Percentiles rank a stretch among this genome's conserved stretches.
Evolutionary conservation across 2,329 filamentous ascomycete genomes (phyloP).

Genomic region (Botrytis byssoidea): DNA sequence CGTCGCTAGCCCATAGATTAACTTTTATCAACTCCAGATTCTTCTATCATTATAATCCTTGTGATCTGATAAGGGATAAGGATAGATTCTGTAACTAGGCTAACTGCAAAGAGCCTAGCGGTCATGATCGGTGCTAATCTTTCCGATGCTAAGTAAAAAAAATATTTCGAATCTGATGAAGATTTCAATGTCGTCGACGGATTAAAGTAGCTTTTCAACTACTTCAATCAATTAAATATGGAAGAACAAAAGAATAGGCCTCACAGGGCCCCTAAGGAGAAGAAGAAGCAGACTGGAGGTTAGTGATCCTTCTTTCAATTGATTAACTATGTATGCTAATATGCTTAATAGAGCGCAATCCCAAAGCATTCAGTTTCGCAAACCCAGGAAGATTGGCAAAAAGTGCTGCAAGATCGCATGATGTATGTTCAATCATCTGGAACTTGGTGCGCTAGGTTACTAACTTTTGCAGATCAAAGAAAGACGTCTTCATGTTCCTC

Average conservation of each 20-base stretch:
- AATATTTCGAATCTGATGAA: constrained; percentile 8
- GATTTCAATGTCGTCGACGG: constrained; percentile 15
- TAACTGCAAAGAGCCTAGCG: not conserved
- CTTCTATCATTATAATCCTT: not conserved
- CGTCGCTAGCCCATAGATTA: not conserved
- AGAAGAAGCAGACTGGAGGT: constrained; percentile 73
- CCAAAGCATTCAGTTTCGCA: constrained; percentile 41
- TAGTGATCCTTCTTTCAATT: constrained; percentile 27
- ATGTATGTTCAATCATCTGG: constrained; percentile 43
- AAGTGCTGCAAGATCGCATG: constrained; percentile 51
- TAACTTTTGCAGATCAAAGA: constrained; percentile 70
- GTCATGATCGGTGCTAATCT: not conserved
- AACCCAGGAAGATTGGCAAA: constrained; percentile 41
- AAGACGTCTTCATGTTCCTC: constrained; percentile 91
- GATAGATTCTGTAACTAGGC: rapidly evolving
- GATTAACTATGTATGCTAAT: constrained; percentile 15
- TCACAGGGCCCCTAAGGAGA: constrained; percentile 85
- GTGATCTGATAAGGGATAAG: constrained; percentile 8
- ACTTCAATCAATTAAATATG: constrained; percentile 49
- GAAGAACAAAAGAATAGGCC: constrained; percentile 81
- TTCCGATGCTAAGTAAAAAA: constrained; percentile 4
- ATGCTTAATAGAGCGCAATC: constrained; percentile 36
- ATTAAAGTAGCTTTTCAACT: constrained; percentile 4
- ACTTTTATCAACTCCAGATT: not conserved
- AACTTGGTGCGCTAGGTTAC: not conserved